Base-by-base conservation (phyloP, 441 rosid genomes). In the Adansonia gregorii region DNA sequence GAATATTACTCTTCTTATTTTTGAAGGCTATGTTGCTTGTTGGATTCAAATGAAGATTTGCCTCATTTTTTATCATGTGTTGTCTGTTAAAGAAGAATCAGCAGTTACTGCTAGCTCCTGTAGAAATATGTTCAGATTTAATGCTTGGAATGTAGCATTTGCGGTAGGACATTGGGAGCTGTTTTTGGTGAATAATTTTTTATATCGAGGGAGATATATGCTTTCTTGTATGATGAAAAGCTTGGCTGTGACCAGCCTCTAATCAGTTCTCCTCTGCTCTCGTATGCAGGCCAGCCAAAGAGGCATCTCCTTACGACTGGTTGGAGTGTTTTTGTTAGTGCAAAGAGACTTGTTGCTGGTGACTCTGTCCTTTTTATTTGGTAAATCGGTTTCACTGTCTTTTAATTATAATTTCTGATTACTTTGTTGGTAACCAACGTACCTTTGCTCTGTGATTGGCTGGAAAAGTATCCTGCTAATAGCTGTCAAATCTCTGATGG, bases 221-320 rank as follows among this genome's bases (percentile, higher is more conserved):
- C 17, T 45, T 67, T 45, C 35, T 67, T 43, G 8, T 45, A 10
- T 46, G 72, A 67, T 67, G n/a, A 49, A 22, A 8, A 48, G 24
- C 24, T 46, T 60, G 59, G 59, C 1, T 61, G 77, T 17, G n/a
- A 61, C 20, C 39, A 20, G 24, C 12, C 45, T 74, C 24, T 22
- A 46, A 61, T 61, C 43, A 31, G 10, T 60, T 46, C 61, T 14
- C 55, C 64, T 72, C 14, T 54, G 19, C 27, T 72, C 74, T 43
- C 51, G 70, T 81, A 43, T 86, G 72, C 85, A 95, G 99, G 98
- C 80, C 98, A 95, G 85, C 99, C 99, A 74, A 94, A 97, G 86
- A 86, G 99, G 83, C 99, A 95, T 90, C 89, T 95, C 73, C 99
- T 95, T 72, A 93, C 98, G 3, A 93, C 98, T 8, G 98, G 98